phyloP scores from a whole-genome alignment of 768 basidiomycete species.

The Ramaria sp. region DNA sequence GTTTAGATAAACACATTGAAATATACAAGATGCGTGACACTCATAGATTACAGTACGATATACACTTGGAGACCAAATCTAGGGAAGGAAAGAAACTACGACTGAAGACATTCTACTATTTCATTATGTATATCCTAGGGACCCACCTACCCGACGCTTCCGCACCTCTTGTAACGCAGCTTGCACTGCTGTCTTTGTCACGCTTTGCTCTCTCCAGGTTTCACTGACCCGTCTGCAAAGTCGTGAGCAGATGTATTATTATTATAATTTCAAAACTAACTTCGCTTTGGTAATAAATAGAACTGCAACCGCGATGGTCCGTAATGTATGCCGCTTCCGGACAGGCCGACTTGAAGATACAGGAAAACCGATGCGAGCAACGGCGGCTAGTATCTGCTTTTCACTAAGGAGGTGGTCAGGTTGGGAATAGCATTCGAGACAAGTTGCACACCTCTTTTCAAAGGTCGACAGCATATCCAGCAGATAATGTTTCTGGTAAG shows the following conservation, averaged over 20 bases:
- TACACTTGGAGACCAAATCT: background rate
- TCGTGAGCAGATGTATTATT: constrained; percentile 5
- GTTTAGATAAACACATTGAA: background rate
- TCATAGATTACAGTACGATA: background rate
- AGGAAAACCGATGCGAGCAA: constrained; percentile 68
- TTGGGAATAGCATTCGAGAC: background rate
- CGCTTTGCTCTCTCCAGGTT: constrained; percentile 52
- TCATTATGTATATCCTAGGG: constrained; percentile 4
- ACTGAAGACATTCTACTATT: background rate
- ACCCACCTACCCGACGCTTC: constrained; percentile 30
- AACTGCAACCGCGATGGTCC: constrained; percentile 42
- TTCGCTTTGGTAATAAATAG: constrained; percentile 55
- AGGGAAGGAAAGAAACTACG: background rate
- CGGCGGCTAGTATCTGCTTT: constrained; percentile 60
- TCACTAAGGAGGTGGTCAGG: constrained; percentile 33
- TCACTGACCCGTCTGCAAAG: constrained; percentile 44
- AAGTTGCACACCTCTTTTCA: constrained; percentile 50
- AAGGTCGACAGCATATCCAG: constrained; percentile 58
- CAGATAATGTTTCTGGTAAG: constrained; percentile 85
- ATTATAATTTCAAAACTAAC: constrained; percentile 30
- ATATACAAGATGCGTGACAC: background rate
- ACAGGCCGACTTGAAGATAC: constrained; percentile 22
- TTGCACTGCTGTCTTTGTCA: constrained; percentile 48
- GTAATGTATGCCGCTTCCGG: constrained; percentile 41
- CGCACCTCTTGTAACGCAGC: constrained; percentile 66